phyloP scores from a whole-genome alignment of 176 grass and related monocot species.

The Carex myosuroides region DNA sequence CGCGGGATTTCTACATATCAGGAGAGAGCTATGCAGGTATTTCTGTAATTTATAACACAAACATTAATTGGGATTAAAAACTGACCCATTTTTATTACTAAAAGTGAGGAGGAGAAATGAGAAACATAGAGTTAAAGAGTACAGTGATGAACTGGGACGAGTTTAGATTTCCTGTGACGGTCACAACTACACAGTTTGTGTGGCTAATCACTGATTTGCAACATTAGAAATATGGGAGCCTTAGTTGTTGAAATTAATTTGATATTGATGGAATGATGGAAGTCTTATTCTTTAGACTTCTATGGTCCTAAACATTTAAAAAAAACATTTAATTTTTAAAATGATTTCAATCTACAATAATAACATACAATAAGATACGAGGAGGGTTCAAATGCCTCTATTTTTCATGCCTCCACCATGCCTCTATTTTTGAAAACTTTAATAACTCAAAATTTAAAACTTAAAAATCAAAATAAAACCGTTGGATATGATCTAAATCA shows the following conservation, averaged over 20 bases:
- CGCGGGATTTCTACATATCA: conserved; percentile 62
- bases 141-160: not conserved
- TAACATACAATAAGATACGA: too few relatives aligned
- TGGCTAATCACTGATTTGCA: not conserved
- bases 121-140: not conserved
- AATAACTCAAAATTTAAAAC: too few relatives aligned
- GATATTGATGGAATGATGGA: not conserved
- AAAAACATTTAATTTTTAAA: too few relatives aligned
- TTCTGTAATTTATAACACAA: not conserved
- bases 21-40: conserved; percentile 94
- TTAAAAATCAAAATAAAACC: too few relatives aligned
- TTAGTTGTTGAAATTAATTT: not conserved
- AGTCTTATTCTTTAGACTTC: too few relatives aligned
- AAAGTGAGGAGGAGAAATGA: not conserved
- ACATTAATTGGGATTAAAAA: not conserved
- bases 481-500: too few relatives aligned
- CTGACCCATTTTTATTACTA: not conserved
- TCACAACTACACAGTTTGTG: not conserved
- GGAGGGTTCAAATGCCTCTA: too few relatives aligned
- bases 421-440: too few relatives aligned
- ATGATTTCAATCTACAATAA: too few relatives aligned
- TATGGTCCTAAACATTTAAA: too few relatives aligned
- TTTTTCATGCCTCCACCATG: too few relatives aligned
- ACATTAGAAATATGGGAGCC: too few relatives aligned
- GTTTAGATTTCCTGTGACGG: not conserved